These are phyloP conservation scores for Rutstroemia sp. DNA, from an alignment of 2,329 filamentous ascomycete genomes.

Conservation along the genomic window DNA sequence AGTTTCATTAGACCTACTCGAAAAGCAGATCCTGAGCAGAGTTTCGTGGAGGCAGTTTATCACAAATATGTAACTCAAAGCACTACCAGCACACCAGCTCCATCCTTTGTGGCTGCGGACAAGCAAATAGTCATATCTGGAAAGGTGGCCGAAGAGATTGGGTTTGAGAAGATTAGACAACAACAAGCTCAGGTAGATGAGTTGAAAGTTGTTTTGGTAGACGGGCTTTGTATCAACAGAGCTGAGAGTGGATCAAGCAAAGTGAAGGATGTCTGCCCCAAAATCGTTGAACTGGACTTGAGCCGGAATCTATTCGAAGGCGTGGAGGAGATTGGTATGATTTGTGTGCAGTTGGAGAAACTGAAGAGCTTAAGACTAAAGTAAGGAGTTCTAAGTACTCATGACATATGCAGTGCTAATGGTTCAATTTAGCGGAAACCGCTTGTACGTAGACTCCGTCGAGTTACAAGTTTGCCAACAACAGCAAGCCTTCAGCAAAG, in stretches of 20 bases:
- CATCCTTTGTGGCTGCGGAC: slow-evolving; percentile 26
- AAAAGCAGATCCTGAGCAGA: slow-evolving; percentile 56
- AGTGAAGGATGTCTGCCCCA: slow-evolving; percentile 49
- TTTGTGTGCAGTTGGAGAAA: slow-evolving; percentile 62
- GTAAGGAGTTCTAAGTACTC: slow-evolving; percentile 39
- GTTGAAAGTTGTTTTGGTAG: slow-evolving; percentile 73
- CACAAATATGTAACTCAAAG: slow-evolving; percentile 61
- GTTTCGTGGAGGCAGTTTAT: slow-evolving; percentile 72
- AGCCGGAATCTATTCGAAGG: slow-evolving; percentile 73
- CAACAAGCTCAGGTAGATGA: slow-evolving; percentile 73
- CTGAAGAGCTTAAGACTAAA: slow-evolving; percentile 63
- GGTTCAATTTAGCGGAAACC: slow-evolving; percentile 56
- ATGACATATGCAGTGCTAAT: slow-evolving; percentile 2
- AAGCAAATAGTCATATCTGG: slow-evolving; percentile 61
- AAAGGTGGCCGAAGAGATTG: slow-evolving; percentile 88
- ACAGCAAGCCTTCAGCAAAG: slow-evolving; percentile 36
- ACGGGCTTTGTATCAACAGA: slow-evolving; percentile 58
- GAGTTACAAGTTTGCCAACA: slow-evolving; percentile 26
- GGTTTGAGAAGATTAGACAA: slow-evolving; percentile 84
- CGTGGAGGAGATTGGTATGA: slow-evolving; percentile 58
- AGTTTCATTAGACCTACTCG: slow-evolving; percentile 82
- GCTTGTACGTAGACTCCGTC: slow-evolving; percentile 46
- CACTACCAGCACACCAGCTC: slow-evolving; percentile 14
- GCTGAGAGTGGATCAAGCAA: slow-evolving; percentile 29
- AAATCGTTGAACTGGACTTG: slow-evolving; percentile 73